Conservation (phyloP, 1,284 basidiomycete species). For the Sparassis latifolia region DNA sequence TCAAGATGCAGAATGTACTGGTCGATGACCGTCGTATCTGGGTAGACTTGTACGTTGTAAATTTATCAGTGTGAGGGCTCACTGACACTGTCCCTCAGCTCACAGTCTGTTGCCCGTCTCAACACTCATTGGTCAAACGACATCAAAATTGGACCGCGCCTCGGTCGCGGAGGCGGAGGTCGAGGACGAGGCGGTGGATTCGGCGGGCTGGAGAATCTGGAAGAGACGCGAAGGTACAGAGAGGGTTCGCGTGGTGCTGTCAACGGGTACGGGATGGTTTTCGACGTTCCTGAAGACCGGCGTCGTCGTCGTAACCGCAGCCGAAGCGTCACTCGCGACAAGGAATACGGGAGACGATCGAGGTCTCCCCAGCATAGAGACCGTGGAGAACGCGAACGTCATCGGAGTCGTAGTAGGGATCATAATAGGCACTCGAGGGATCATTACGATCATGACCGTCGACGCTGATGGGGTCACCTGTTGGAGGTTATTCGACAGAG, state of each 20-base stretch:
- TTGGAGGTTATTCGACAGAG: too few relatives aligned
- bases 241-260: slow-evolving; percentile 31
- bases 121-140: slow-evolving; percentile 75
- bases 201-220: slow-evolving; percentile 67
- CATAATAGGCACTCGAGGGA: slow-evolving; percentile 11
- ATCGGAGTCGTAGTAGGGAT: slow-evolving; percentile 18
- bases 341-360: slow-evolving; percentile 13
- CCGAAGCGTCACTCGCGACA: slow-evolving; percentile 16
- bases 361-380: slow-evolving; percentile 17
- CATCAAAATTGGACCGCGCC: slow-evolving; percentile 44
- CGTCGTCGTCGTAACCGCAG: slow-evolving; percentile 19
- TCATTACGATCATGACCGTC: slow-evolving; percentile 13
- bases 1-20: slow-evolving; percentile 99
- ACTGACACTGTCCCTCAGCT: slow-evolving; percentile 37
- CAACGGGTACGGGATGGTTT: slow-evolving; percentile 64
- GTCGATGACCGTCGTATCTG: slow-evolving; percentile 99
- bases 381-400: slow-evolving; percentile 14
- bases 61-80: slow-evolving; percentile 2
- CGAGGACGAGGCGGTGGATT: slow-evolving; percentile 36
- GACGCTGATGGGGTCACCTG: slow-evolving; percentile 8
- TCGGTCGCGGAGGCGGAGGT: slow-evolving; percentile 23
- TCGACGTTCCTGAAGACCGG: slow-evolving; percentile 45
- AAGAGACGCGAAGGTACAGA: slow-evolving; percentile 61
- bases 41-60: slow-evolving; percentile 78
- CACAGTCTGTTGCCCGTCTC: slow-evolving; percentile 81